phyloP scores from a whole-genome alignment of 139 green algal species.

The Chlorella sp. region DNA sequence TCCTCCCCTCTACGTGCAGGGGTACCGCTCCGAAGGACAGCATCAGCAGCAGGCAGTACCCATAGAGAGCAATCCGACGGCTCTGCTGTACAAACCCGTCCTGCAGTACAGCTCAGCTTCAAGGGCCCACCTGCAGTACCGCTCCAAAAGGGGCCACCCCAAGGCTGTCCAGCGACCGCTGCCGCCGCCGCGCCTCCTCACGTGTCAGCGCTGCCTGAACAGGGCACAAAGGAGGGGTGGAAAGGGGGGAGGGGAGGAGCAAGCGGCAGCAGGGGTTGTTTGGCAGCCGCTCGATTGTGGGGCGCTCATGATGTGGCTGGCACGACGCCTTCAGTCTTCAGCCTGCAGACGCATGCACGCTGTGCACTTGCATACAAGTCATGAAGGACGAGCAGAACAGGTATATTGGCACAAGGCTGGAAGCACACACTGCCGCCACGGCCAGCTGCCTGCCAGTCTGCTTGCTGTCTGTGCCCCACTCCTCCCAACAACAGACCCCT shows the following conservation, averaged over 20 bases:
- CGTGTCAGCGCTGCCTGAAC: conserved; percentile 74
- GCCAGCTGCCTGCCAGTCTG: too few species aligned
- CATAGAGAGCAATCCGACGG: too few species aligned
- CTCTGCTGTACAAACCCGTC: too few species aligned
- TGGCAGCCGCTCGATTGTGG: background rate
- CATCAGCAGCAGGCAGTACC: too few species aligned
- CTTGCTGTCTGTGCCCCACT: background rate
- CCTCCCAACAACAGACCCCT: background rate
- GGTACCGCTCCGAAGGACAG: too few species aligned
- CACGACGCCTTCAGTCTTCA: background rate
- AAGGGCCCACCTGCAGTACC: background rate
- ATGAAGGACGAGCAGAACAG: too few species aligned
- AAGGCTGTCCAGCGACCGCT: conserved; percentile 73
- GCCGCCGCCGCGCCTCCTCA: conserved; percentile 71
- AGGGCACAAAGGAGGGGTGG: background rate
- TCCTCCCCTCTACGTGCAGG: too few species aligned
- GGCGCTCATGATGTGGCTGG: background rate
- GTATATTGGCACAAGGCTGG: too few species aligned
- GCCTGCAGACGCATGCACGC: background rate
- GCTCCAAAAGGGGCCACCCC: conserved; percentile 57
- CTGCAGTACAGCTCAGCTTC: background rate
- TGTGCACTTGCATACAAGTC: background rate
- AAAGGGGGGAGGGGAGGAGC: background rate
- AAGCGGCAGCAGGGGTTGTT: background rate
- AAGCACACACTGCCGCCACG: too few species aligned